Evolutionary conservation across 1,139 yeast genomes (phyloP), one percentile per base, ranked within the genome.

Genomic region (Spathaspora sp.): DNA sequence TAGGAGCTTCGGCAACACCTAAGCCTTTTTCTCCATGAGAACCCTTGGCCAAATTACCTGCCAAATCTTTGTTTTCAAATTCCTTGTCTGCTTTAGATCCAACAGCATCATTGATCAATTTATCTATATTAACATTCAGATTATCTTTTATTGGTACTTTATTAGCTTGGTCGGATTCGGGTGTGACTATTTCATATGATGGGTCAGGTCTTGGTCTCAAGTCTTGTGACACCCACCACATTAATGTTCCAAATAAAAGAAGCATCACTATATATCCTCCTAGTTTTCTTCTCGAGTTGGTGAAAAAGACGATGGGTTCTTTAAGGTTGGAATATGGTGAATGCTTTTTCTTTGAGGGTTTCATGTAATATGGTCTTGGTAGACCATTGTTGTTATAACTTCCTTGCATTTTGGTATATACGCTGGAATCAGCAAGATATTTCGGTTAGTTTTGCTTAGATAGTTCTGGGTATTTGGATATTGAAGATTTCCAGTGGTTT

Each of bases 321-420:
- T 63, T 64, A 38, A 53, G 46, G 20, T 54, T 52, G 33, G 69
- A 67, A 51, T 74, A 74, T 1, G 75, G 76, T 0, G 74, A 68
- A 16, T 58, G 58, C 48, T 61, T 65, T 55, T 62, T 67, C 42
- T 64, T 65, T 45, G 51, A 55, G 10, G 60, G 79, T 54, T 72
- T 74, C 79, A 74, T 74, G 54, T 74, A 72, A 57, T 74, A 74
- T 6, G 80, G 80, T 50, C 79, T 61, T 26, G 80, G 80, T 49
- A 74, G 64, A 23, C 79, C 79, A 52, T 68, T 66, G 45, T 62
- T 67, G 43, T 68, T 70, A 52, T 74, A 71, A 16, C 74, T 64
- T 39, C 80, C 80, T 62, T 74, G 80, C 80, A 74, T 74, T 33
- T 7, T 31, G 36, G 13, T 13, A 31, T 37, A 27, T n/a, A 27